Evolutionary conservation across 345 rosid genomes (phyloP).

Genomic region (Sapria himalayana): DNA sequence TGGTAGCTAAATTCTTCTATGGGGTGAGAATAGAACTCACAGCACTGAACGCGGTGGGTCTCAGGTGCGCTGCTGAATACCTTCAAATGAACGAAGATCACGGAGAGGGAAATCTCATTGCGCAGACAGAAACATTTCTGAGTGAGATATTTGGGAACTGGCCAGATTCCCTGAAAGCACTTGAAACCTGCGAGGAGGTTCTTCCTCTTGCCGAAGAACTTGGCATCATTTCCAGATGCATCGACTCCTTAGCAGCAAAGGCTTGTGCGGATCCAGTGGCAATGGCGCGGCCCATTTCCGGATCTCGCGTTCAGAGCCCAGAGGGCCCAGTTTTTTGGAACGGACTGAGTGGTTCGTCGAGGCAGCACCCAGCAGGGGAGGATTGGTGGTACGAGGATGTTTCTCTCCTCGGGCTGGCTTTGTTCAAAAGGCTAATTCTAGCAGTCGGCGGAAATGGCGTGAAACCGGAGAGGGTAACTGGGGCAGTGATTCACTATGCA

Average conservation of each 20-base stretch:
- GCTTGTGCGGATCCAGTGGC: constrained; percentile 43
- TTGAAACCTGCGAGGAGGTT: constrained; percentile 49
- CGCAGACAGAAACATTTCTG: constrained; percentile 44
- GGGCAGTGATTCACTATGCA: constrained; percentile 46
- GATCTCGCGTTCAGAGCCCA: constrained; percentile 11
- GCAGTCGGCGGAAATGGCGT: constrained; percentile 36
- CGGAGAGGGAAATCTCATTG: constrained; percentile 51
- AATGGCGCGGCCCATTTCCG: constrained; percentile 46
- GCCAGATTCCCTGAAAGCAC: constrained; percentile 53
- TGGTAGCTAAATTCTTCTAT: constrained; percentile 69
- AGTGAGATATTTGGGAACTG: constrained; percentile 36
- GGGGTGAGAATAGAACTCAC: constrained; percentile 51
- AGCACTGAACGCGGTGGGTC: constrained; percentile 34
- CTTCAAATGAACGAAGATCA: constrained; percentile 58
- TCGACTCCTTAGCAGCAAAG: constrained; percentile 55
- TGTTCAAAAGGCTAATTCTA: constrained; percentile 43
- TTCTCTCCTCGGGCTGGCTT: constrained; percentile 29
- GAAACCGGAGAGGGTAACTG: constrained; percentile 31
- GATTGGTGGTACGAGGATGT: constrained; percentile 90
- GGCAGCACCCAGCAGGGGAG: constrained; percentile 16
- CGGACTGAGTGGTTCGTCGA: constrained; percentile 29
- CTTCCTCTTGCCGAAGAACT: constrained; percentile 50
- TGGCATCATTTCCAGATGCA: constrained; percentile 59
- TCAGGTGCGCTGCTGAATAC: constrained; percentile 80
- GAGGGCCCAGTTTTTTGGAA: constrained; percentile 39